Evolutionary conservation across 306 rosid species (phyloP), one percentile per base, ranked within the genome.

Genomic region (Benincasa hispida): DNA sequence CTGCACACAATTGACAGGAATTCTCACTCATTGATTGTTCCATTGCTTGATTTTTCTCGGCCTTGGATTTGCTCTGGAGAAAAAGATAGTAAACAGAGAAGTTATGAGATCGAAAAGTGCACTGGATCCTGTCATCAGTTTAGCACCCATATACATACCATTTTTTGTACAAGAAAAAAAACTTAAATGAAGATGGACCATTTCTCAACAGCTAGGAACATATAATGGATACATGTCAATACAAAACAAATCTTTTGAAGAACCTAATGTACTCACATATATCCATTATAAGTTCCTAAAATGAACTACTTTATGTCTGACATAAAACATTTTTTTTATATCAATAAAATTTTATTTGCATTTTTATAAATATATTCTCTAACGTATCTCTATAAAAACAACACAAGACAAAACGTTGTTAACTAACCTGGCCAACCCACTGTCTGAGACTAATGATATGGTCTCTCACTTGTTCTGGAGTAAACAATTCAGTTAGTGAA

Each of bases 391-490:
- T 45, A 48, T 45, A 78, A 67, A 34, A 18, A 75, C 32, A 66
- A 32, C 28, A 45, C 56, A 65, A 51, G 41, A 34, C 57, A 58
- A 74, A 78, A 67, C 63, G 35, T 68, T 76, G 60, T 32, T 59
- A 39, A 83, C 90, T 81, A 86, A 95, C 99, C 88, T 90, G 97
- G 82, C 99, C 99, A 88, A 95, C 95, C 99, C 99, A 95, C 81
- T 83, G 95, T 88, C 98, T 86, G 80, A 95, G 96, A 79, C 99
- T 93, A 35, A 35, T 76, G 65, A 92, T 95, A 69, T 95, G 99
- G 47, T 87, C 92, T 84, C 91, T 86, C 79, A 95, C 95, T 83
- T 92, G 96, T 86, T 95, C 97, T 11, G 99, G 99, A 58, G 98
- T 90, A 79, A 95, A 95, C 82, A 95, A 78, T 62, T 95, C 98